Evolutionary conservation across 352 stramenopile species (phyloP).

Genomic region (Hyaloperonospora arabidopsidis): DNA sequence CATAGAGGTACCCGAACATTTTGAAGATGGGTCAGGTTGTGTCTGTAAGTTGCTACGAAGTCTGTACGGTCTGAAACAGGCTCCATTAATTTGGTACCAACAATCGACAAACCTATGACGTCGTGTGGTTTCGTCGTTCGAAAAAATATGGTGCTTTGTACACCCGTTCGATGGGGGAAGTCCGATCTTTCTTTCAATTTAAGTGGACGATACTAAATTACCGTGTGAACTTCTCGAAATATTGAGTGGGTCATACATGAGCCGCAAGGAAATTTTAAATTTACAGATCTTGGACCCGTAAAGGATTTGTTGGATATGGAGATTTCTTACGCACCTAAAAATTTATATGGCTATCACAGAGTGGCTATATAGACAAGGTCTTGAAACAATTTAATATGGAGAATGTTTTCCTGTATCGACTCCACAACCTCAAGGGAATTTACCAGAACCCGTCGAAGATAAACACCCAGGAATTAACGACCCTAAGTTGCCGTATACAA

Average conservation of each 20-base stretch:
- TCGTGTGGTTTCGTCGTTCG: background rate
- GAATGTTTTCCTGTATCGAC: too few species aligned
- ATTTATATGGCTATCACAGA: too few species aligned
- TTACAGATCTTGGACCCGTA: too few species aligned
- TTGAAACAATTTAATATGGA: too few species aligned
- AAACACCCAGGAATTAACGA: conserved; percentile 1
- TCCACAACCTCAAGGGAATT: too few species aligned
- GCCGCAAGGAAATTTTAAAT: too few species aligned
- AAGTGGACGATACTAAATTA: conserved; percentile 3
- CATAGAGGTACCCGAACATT: conserved; percentile 6
- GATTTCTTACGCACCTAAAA: too few species aligned
- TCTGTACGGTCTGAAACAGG: conserved; percentile 9
- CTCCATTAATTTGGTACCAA: conserved; percentile 4
- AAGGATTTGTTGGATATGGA: too few species aligned
- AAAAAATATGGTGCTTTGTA: conserved; percentile 4
- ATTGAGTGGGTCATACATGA: too few species aligned
- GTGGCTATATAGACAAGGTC: too few species aligned
- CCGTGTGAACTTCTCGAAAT: too few species aligned
- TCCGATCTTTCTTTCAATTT: conserved; percentile 3
- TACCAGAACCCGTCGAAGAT: too few species aligned
- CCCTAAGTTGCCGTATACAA: conserved; percentile 4
- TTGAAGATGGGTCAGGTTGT: conserved; percentile 2
- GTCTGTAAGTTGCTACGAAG: conserved; percentile 2
- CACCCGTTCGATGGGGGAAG: background rate
- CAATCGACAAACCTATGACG: background rate